Evolutionary conservation across 2,329 filamentous ascomycete genomes (phyloP), one percentile per base, ranked within the genome.

Genomic region (Pseudocercospora eumusae): DNA sequence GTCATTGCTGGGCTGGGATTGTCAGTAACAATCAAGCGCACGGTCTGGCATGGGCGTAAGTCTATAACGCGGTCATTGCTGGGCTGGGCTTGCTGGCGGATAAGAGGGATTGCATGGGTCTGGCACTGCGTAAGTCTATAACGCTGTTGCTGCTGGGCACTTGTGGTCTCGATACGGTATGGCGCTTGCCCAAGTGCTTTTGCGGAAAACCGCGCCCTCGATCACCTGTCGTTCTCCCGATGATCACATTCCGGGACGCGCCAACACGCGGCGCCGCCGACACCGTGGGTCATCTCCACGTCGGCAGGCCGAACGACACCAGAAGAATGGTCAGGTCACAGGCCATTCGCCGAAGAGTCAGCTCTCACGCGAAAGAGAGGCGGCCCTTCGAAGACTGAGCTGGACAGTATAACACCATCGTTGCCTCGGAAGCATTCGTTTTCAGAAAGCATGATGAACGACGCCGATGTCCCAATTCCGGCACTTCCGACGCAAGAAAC

Each of bases 311-410:
- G 10, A 54, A 54, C 33, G 27, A 36, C n/a, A 15, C 27, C 28
- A 40, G 21, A 15, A 28, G 47, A 52, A 52, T 28, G 47, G 47
- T 52, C 47, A 52, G 21, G 47, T 10, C 47, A 52, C 47, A 52
- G 47, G 15, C 47, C 47, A 27, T 27, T 36, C 52, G 15, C 52
- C 52, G 49, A 53, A 31, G 20, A 13, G 21, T 15, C n/a, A 25
- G n/a, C 52, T 54, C 52, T 54, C n/a, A 40, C 28, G 52, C 52
- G 52, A 40, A 54, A 54, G 18, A 54, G 52, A 54, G 52, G n/a
- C 28, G n/a, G 27, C 18, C 2, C 9, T 36, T 40, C 52, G 52
- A 54, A 33, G 52, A 54, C 52, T 36, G 52, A 28, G 18, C 52
- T 28, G 21, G 36, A 18, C 52, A 54, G 13, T 18, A 33, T 18